Percentiles rank a stretch among this genome's conserved stretches.
phyloP scores from a whole-genome alignment of 129 eudicot species.

The Rutidosis leptorrhynchoides region DNA sequence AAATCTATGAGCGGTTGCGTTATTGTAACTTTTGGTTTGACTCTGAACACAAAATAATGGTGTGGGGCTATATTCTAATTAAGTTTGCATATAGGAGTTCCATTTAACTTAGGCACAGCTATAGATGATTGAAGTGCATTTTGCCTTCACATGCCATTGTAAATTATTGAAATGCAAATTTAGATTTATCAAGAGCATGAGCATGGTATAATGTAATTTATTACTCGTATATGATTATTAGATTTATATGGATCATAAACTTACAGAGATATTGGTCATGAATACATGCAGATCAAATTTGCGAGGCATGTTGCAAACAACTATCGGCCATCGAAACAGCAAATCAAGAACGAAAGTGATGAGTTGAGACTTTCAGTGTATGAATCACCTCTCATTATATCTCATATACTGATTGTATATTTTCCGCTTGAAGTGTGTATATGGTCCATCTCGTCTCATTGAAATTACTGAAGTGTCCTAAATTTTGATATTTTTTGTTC shows the following conservation, averaged over 20 bases:
- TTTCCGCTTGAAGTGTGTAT: background rate
- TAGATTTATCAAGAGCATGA: background rate
- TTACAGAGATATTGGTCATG: background rate
- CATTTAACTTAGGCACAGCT: background rate
- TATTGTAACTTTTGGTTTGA: background rate
- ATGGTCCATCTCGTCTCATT: background rate
- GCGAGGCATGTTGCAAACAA: constrained; percentile 34
- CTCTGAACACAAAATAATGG: background rate
- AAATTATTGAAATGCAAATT: background rate
- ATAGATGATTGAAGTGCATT: constrained; percentile 8
- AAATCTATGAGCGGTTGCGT: background rate
- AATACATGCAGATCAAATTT: constrained; percentile 34
- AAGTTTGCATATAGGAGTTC: constrained; percentile 1
- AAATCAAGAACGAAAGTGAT: constrained; percentile 29
- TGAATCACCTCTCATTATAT: constrained; percentile 18
- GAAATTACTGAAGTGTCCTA: background rate
- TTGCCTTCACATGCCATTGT: background rate
- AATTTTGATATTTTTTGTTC: background rate
- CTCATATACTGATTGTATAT: background rate
- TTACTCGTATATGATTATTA: too few relatives aligned
- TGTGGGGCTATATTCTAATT: background rate
- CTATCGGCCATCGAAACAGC: constrained; percentile 29
- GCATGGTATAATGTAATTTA: too few relatives aligned
- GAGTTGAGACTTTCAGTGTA: constrained; percentile 32
- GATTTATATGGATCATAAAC: background rate